A percentile compares a stretch with the other conserved stretches of the same genome.
Conservation (phyloP, 202 grass and related monocot species). For the Thinopyrum obtusiflorum region DNA sequence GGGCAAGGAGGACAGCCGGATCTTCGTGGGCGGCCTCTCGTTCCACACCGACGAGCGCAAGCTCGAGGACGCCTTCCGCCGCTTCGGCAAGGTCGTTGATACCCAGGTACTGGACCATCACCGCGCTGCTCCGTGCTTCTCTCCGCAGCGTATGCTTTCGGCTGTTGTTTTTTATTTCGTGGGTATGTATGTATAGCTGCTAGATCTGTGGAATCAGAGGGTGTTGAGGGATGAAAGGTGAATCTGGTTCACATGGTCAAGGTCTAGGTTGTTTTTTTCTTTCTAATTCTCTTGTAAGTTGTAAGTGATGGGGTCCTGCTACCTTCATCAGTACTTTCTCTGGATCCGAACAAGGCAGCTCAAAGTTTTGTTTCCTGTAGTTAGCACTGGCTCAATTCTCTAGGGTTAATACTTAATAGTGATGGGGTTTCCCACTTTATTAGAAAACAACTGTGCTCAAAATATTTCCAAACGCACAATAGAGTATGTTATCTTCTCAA, state of each 20-base stretch:
- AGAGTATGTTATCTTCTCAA: not conserved
- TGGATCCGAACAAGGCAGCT: not conserved
- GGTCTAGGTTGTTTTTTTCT: not conserved
- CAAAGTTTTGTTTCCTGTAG: not conserved
- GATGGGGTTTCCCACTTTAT: not conserved
- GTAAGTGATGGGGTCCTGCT: not conserved
- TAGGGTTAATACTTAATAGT: not conserved
- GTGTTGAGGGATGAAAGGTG: not conserved
- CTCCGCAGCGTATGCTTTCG: too few relatives aligned
- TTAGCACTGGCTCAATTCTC: not conserved
- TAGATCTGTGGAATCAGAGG: conserved; percentile 27
- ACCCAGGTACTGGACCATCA: conserved; percentile 40
- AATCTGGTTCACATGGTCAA: conserved; percentile 1
- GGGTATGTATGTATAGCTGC: not conserved
- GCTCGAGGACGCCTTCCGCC: conserved; percentile 58
- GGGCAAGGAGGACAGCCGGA: conserved; percentile 65
- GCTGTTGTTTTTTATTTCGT: too few relatives aligned
- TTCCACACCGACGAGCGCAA: conserved; percentile 59
- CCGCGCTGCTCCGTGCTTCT: not conserved
- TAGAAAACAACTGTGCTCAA: not conserved
- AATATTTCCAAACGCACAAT: not conserved
- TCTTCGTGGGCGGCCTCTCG: conserved; percentile 79
- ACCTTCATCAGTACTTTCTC: not conserved
- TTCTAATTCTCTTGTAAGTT: not conserved
- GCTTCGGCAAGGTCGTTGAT: conserved; percentile 76